Conservation (phyloP, 768 basidiomycete genomes). For the Phanerodontia chrysosporium region DNA sequence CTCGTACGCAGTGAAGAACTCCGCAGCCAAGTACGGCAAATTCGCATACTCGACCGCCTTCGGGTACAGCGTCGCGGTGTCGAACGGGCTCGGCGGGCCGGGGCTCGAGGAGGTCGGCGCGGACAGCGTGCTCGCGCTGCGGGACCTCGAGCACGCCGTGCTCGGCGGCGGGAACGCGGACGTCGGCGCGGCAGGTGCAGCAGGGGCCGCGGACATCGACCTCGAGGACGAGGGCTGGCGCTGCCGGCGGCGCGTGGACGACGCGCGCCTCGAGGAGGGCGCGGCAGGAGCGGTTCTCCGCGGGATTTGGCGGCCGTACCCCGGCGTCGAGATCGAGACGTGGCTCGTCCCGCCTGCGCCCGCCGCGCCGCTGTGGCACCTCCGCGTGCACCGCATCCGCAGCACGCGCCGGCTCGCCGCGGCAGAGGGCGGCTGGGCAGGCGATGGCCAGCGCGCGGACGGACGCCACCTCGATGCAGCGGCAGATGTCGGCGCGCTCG, state of each 20-base stretch:
- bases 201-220: constrained; percentile 67
- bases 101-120: constrained; percentile 64
- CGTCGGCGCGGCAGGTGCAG: constrained; percentile 66
- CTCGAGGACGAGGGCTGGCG: constrained; percentile 66
- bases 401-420: constrained; percentile 47
- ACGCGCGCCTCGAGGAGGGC: constrained; percentile 50
- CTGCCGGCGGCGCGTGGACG: constrained; percentile 56
- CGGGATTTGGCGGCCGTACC: constrained; percentile 74
- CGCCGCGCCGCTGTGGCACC: constrained; percentile 61
- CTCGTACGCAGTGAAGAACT: constrained; percentile 74
- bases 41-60: constrained; percentile 75
- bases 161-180: constrained; percentile 43
- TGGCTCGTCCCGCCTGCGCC: constrained; percentile 64
- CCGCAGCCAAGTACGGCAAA: constrained; percentile 77
- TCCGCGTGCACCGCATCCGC: constrained; percentile 61
- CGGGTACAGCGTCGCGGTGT: constrained; percentile 68
- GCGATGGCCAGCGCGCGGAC: constrained; percentile 62
- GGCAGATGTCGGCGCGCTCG: constrained; percentile 17
- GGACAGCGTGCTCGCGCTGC: constrained; percentile 67
- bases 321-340: constrained; percentile 68
- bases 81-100: constrained; percentile 37
- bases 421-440: constrained; percentile 69
- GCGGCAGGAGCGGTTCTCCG: constrained; percentile 46
- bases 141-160: constrained; percentile 37
- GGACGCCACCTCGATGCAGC: constrained; percentile 53